Evolutionary conservation across 2,329 filamentous ascomycete genomes (phyloP), one percentile per base, ranked within the genome.

Genomic region (Epicoccum nigrum): DNA sequence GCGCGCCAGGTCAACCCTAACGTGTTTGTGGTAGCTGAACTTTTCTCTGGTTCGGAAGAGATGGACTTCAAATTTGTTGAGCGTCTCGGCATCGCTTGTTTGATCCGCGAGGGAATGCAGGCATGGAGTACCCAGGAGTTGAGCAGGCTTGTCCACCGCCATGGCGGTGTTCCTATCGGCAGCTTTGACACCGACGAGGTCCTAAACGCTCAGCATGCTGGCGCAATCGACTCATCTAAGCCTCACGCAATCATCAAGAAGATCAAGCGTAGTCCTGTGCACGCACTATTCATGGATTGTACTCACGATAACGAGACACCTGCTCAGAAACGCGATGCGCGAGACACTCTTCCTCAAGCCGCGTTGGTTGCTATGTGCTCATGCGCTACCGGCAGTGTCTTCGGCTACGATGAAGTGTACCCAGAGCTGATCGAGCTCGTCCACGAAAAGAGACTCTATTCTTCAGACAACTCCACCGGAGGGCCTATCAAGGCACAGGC

Each of bases 241-340:
- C 30, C 40, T 3, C 77, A 80, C 28, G 88, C 93, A 63, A 83
- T 89, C 15, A 81, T 96, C 59, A 88, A 87, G 59, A 87, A 83
- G 55, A 92, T 99, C 73, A 90, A 90, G 60, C 87, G 89, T n/a
- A 89, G 86, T 3, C 90, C 92, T 4, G 88, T 97, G 0, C 92
- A 96, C 60, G 94, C 93, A 1, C 79, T 99, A 1, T 97, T 99
- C 75, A 97, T 97, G 92, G 95, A 99, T 71, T 99, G 95, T 74
- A 99, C 95, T 0, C 94, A 99, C 72, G 94, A 99, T 76, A 99
- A 99, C 64, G 93, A 99, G 76, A 89, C 91, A 2, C 94, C 94
- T 0, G 90, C 93, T 1, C 93, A 99, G 74, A 97, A 97, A 74
- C 84, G 95, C 32, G 92, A 97, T 71, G 92, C 92, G 43, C 85